These are phyloP conservation scores for Vickermania ingenoplastis DNA, from an alignment of 208 protist species.

Conservation along the genomic window DNA sequence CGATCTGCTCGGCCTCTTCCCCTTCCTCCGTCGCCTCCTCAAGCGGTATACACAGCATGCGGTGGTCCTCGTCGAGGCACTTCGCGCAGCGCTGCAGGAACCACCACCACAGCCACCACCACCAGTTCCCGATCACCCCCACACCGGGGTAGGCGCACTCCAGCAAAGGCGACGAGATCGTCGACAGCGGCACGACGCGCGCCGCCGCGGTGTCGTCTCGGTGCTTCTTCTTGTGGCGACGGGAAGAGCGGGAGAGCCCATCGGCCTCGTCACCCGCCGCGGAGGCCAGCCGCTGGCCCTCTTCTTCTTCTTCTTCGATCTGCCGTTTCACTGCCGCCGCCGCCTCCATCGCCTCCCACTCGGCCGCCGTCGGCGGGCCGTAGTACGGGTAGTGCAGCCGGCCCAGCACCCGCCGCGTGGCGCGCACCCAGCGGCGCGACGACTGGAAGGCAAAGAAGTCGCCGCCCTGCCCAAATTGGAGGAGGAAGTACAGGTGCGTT, in stretches of 20 bases:
- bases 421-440: slow-evolving; percentile 52
- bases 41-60: no score
- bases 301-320: no score
- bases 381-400: slow-evolving; percentile 51
- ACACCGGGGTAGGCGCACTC: no score
- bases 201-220: not conserved
- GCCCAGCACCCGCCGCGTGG: slow-evolving; percentile 36
- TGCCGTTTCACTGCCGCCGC: not conserved
- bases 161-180: not conserved
- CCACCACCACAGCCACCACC: not conserved
- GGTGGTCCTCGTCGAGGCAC: no score
- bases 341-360: not conserved
- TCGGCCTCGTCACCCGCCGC: not conserved
- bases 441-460: slow-evolving; percentile 69
- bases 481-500: slow-evolving; percentile 72
- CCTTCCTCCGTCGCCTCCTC: no score
- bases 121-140: not conserved
- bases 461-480: slow-evolving; percentile 80
- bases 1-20: no score
- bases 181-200: no score
- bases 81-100: not conserved
- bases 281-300: no score
- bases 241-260: not conserved
- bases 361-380: not conserved
- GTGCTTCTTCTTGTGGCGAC: not conserved